Evolutionary conservation across 1,284 basidiomycete species (phyloP).

Genomic region (Cutaneotrichosporon sp.): DNA sequence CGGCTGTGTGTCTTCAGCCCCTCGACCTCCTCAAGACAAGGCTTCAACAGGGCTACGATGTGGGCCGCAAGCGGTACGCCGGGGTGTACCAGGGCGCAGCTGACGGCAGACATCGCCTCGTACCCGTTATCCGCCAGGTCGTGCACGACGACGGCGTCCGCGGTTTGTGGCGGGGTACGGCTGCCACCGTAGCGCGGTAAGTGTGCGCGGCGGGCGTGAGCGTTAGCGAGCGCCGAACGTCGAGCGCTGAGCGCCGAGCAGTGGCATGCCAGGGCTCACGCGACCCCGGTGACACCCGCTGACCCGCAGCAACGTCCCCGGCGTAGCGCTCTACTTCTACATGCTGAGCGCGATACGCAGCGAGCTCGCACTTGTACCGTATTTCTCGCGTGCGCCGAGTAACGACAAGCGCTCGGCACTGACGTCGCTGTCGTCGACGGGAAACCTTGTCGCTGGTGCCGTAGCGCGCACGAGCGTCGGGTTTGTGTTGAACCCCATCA

Average conservation of each 20-base stretch:
- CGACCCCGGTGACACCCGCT: background rate
- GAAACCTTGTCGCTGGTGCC: constrained; percentile 86
- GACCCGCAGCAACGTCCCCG: constrained; percentile 74
- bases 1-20: constrained; percentile 45
- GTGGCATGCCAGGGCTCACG: too few relatives aligned
- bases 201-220: constrained; percentile 9
- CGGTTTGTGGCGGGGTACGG: constrained; percentile 70
- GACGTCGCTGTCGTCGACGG: constrained; percentile 68
- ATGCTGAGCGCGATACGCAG: constrained; percentile 72
- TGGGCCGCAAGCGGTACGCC: constrained; percentile 24
- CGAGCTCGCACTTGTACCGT: constrained; percentile 48
- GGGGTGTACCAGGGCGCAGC: background rate
- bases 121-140: constrained; percentile 35
- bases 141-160: constrained; percentile 46
- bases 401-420: constrained; percentile 49
- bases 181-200: constrained; percentile 69
- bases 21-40: constrained; percentile 83
- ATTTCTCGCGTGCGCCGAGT: constrained; percentile 28
- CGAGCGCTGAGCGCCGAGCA: too few relatives aligned
- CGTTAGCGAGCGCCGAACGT: too few relatives aligned
- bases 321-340: constrained; percentile 88
- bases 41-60: constrained; percentile 59
- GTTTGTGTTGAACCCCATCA: constrained; percentile 84
- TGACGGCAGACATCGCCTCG: constrained; percentile 27
- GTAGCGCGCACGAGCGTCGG: constrained; percentile 79